These are phyloP conservation scores for Arabidopsis thaliana DNA, from an alignment of 345 rosid species.

Conservation along the genomic window TAIR10.1 NC_003070.9:29626001-29626500, in stretches of 20 bases:
- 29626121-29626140: slow-evolving; percentile 97
- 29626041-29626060: slow-evolving; percentile 82
- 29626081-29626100: slow-evolving; percentile 95
- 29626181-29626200: slow-evolving; percentile 8
- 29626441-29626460: slow-evolving; percentile 8
- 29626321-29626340: slow-evolving; percentile 62
- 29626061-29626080: slow-evolving; percentile 79
- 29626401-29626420: slow-evolving; percentile 62
- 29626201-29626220: not conserved
- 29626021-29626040: slow-evolving; percentile 64
- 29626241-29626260: slow-evolving; percentile 85
- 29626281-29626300: slow-evolving; percentile 89
- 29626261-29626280: slow-evolving; percentile 76
- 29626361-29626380: slow-evolving; percentile 83
- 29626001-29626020: slow-evolving; percentile 76
- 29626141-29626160: slow-evolving; percentile 91
- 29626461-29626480: slow-evolving; percentile 4
- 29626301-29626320: slow-evolving; percentile 74
- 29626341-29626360: slow-evolving; percentile 69
- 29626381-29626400: slow-evolving; percentile 77
- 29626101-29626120: slow-evolving; percentile 89
- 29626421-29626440: slow-evolving; percentile 25
- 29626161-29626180: slow-evolving; percentile 20
- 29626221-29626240: slow-evolving; percentile 47
- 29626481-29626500: slow-evolving; percentile 55